Evolutionary conservation across 331 rosid species (phyloP), one percentile per base, ranked within the genome.

Genomic region (Telfairia occidentalis): DNA sequence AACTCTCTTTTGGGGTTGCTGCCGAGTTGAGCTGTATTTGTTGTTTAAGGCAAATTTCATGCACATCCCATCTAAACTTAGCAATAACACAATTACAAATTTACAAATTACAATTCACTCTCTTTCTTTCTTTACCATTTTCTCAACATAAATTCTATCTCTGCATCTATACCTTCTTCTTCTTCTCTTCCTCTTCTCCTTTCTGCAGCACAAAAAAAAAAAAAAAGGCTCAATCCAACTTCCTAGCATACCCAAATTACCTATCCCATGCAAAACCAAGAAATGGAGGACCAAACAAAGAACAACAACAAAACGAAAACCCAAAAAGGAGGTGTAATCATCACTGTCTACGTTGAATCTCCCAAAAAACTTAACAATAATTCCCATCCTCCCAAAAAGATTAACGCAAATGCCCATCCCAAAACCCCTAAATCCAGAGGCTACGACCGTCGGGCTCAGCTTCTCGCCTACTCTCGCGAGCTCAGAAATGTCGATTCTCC

Each of bases 301-400:
- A n/a, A 54, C 23, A 35, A 53, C 12, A 34, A 34, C 32, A 28
- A 35, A 30, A 26, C 18, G 9, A 35, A 34, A 1, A 18, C 66
- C 49, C 28, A 13, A 5, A 73, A 54, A 23, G 50, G 10, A 30
- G 64, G 52, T 53, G 77, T 73, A 19, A 73, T 53, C 65, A 73
- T 73, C 21, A 73, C 65, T 54, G 77, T 54, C 23, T 73, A 73
- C 35, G 77, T 73, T 21, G 77, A 73, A 73, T 34, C 77, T 18
- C 77, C 48, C 2, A 21, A 23, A 73, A 34, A 2, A 34, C 71
- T 34, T n/a, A 21, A 10, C 18, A 12, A 11, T 9, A 12, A 34
- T n/a, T 12, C 63, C 49, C 34, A 53, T 50, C 48, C 40, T 38
- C 18, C 7, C 37, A 43, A 69, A 2, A 29, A 50, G 7, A 53